phyloP scores from a whole-genome alignment of 2,329 filamentous ascomycete genomes.

The Akanthomyces muscarius region DNA sequence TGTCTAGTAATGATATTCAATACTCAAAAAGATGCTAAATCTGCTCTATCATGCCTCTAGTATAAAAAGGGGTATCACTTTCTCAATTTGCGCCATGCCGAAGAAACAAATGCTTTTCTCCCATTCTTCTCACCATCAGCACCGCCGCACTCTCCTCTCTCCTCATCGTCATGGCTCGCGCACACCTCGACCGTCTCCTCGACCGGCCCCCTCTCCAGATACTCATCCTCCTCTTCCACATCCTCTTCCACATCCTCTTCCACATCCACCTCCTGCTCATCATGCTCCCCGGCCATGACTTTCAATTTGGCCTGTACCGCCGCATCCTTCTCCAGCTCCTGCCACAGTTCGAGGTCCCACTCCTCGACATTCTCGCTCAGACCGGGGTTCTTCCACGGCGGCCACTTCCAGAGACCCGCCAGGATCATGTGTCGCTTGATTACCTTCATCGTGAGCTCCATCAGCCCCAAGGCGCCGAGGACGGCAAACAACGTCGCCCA shows the following conservation, averaged over 20 bases:
- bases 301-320: slow-evolving; percentile 39
- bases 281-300: slow-evolving; percentile 36
- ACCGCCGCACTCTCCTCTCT: background rate
- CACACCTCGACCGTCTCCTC: slow-evolving; percentile 11
- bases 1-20: background rate
- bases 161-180: slow-evolving; percentile 4
- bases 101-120: slow-evolving; percentile 9
- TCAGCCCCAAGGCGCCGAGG: slow-evolving; percentile 53
- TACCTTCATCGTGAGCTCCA: slow-evolving; percentile 61
- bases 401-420: slow-evolving; percentile 45
- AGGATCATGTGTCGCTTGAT: slow-evolving; percentile 44
- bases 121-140: background rate
- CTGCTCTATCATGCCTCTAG: background rate
- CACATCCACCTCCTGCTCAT: slow-evolving; percentile 23
- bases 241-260: slow-evolving; percentile 23
- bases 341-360: slow-evolving; percentile 53
- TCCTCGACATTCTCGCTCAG: slow-evolving; percentile 41
- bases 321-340: slow-evolving; percentile 53
- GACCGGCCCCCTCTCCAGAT: background rate
- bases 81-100: slow-evolving; percentile 11
- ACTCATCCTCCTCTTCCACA: slow-evolving; percentile 22
- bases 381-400: slow-evolving; percentile 36
- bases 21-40: background rate
- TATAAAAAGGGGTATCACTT: slow-evolving; percentile 11
- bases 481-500: slow-evolving; percentile 68